Conservation (phyloP, 1,284 basidiomycete species). For the Singerocomus inundabilis region DNA sequence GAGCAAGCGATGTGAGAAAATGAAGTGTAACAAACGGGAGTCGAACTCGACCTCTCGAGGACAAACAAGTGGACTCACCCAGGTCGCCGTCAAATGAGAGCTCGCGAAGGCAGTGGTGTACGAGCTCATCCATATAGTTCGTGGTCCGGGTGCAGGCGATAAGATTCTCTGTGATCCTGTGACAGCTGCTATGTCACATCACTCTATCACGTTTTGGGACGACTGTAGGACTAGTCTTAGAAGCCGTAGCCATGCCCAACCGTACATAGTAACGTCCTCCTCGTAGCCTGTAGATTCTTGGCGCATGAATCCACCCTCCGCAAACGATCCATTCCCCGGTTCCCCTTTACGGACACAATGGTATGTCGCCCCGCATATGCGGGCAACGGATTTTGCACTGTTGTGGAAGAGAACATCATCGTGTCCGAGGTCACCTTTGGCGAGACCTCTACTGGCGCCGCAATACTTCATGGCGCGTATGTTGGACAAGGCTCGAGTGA, state of each 20-base stretch:
- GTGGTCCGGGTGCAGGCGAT: too few species aligned
- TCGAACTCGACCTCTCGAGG: conserved; percentile 40
- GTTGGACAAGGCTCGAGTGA: conserved; percentile 91
- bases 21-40: conserved; percentile 34
- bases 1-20: conserved; percentile 22
- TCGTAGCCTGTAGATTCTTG: too few species aligned
- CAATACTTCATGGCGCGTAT: conserved; percentile 94
- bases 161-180: too few species aligned
- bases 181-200: too few species aligned
- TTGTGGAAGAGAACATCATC: conserved; percentile 93
- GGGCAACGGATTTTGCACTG: conserved; percentile 84
- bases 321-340: too few species aligned
- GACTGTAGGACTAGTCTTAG: too few species aligned
- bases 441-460: conserved; percentile 89
- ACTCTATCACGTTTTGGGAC: too few species aligned
- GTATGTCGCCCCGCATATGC: conserved; percentile 77
- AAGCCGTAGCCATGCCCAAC: too few species aligned
- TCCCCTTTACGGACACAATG: too few species aligned
- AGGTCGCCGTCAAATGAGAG: conserved; percentile 82
- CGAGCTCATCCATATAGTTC: conserved; percentile 81
- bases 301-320: too few species aligned
- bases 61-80: conserved; percentile 46
- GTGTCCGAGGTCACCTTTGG: conserved; percentile 94
- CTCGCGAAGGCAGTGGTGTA: conserved; percentile 73
- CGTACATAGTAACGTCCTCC: too few species aligned